Evolutionary conservation across 371 early-diverging fungal genomes (phyloP).

Genomic region (Syncephalis plumigaleata): DNA sequence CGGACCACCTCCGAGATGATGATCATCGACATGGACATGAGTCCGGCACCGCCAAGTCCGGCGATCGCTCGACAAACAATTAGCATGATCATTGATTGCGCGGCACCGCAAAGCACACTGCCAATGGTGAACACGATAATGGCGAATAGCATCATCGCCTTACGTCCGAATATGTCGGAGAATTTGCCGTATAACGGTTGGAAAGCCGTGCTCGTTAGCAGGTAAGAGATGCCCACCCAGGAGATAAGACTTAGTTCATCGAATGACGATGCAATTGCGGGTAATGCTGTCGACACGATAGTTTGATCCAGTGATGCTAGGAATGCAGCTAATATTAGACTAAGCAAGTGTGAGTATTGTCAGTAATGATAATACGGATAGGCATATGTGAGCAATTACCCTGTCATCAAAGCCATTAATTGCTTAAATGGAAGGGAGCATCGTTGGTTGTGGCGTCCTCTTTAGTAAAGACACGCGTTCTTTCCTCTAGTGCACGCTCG

Average conservation of each 20-base stretch:
- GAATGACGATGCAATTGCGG: constrained; percentile 6
- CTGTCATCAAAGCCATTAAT: no score
- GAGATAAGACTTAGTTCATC: constrained; percentile 4
- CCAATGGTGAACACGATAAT: constrained; percentile 25
- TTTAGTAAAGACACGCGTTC: no score
- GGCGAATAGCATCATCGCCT: constrained; percentile 23
- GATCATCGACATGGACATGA: constrained; percentile 45
- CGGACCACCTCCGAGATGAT: constrained; percentile 33
- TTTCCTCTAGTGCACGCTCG: no score
- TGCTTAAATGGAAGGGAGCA: no score
- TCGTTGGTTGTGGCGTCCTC: no score
- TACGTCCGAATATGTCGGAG: constrained; percentile 44
- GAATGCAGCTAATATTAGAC: constrained; percentile 3
- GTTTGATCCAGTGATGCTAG: constrained; percentile 8
- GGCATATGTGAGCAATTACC: no score
- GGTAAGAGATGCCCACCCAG: constrained; percentile 26
- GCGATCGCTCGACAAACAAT: constrained; percentile 39
- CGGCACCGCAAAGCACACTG: constrained; percentile 29
- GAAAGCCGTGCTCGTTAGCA: constrained; percentile 28
- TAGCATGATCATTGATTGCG: constrained; percentile 36
- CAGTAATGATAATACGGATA: no score
- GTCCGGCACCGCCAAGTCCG: constrained; percentile 55
- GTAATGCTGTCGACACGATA: constrained; percentile 6
- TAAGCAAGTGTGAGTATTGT: no score
- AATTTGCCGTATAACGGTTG: constrained; percentile 39